phyloP scores from a whole-genome alignment of 352 stramenopile species.

The Pythium biforme region DNA sequence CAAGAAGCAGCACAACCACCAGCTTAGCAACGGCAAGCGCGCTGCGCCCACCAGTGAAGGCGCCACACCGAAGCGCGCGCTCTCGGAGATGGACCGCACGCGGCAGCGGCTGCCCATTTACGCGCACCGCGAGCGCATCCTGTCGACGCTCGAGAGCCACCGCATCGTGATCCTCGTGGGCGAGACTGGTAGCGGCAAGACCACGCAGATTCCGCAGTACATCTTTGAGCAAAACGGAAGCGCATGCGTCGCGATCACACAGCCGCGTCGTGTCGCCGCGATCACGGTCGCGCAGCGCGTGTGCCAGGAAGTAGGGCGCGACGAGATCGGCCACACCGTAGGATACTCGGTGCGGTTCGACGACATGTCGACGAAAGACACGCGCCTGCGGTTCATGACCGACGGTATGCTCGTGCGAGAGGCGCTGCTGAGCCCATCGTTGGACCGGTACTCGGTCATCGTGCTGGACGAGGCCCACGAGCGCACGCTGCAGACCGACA shows the following conservation, averaged over 20 bases:
- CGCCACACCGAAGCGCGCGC: constrained; percentile 8
- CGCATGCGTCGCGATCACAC: constrained; percentile 72
- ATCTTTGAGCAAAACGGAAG: constrained; percentile 63
- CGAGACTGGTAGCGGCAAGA: constrained; percentile 90
- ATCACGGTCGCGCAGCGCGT: constrained; percentile 85
- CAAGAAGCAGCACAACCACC: constrained; percentile 11
- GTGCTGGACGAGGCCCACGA: constrained; percentile 88
- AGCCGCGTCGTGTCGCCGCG: constrained; percentile 76
- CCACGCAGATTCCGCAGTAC: constrained; percentile 89
- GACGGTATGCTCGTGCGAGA: constrained; percentile 92
- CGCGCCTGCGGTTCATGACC: constrained; percentile 94
- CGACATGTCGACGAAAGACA: constrained; percentile 85
- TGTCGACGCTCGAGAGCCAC: constrained; percentile 56
- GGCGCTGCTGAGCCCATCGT: constrained; percentile 64
- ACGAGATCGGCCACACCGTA: constrained; percentile 60
- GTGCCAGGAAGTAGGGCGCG: constrained; percentile 57
- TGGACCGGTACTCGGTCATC: constrained; percentile 80
- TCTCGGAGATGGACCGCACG: constrained; percentile 52
- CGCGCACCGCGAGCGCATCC: constrained; percentile 62
- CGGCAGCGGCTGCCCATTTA: constrained; percentile 75
- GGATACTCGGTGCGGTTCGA: constrained; percentile 95
- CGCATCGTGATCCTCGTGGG: constrained; percentile 87
- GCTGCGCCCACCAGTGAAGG: too few relatives aligned
- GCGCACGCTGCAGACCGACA: constrained; percentile 88
- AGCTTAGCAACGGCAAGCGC: background rate